Evolutionary conservation across 371 early-diverging fungal species (phyloP).

Genomic region (Catenaria anguillulae): DNA sequence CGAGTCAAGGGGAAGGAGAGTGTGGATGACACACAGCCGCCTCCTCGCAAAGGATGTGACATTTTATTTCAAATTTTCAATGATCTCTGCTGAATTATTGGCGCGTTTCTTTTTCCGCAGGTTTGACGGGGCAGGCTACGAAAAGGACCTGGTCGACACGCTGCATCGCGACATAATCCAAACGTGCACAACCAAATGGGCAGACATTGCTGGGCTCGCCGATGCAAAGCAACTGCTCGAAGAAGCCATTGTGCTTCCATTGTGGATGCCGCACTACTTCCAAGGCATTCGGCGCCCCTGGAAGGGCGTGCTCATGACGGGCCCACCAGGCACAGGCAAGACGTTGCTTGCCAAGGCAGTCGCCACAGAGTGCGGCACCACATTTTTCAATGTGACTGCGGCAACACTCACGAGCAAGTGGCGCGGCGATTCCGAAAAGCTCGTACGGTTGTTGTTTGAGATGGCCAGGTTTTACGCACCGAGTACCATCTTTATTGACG

Average conservation of each 20-base stretch:
- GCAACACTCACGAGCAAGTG: slow-evolving; percentile 36
- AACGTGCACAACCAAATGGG: slow-evolving; percentile 30
- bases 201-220: slow-evolving; percentile 34
- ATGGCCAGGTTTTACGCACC: slow-evolving; percentile 41
- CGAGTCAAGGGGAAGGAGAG: background rate
- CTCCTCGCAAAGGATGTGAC: background rate
- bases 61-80: background rate
- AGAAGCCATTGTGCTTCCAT: slow-evolving; percentile 40
- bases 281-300: slow-evolving; percentile 45
- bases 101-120: background rate
- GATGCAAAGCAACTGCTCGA: slow-evolving; percentile 36
- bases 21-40: background rate
- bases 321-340: slow-evolving; percentile 55
- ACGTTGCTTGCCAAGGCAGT: slow-evolving; percentile 20
- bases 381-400: slow-evolving; percentile 41
- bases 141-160: slow-evolving; percentile 38
- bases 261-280: slow-evolving; percentile 45
- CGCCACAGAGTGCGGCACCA: slow-evolving; percentile 33
- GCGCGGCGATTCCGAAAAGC: slow-evolving; percentile 41
- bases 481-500: slow-evolving; percentile 42
- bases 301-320: slow-evolving; percentile 50
- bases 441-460: slow-evolving; percentile 36
- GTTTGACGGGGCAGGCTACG: slow-evolving; percentile 23
- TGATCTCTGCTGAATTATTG: background rate
- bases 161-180: slow-evolving; percentile 36